A percentile compares a stretch with the other conserved stretches of the same genome.
Conservation (phyloP, 1,284 basidiomycete species). For the Trametes pubescens region DNA sequence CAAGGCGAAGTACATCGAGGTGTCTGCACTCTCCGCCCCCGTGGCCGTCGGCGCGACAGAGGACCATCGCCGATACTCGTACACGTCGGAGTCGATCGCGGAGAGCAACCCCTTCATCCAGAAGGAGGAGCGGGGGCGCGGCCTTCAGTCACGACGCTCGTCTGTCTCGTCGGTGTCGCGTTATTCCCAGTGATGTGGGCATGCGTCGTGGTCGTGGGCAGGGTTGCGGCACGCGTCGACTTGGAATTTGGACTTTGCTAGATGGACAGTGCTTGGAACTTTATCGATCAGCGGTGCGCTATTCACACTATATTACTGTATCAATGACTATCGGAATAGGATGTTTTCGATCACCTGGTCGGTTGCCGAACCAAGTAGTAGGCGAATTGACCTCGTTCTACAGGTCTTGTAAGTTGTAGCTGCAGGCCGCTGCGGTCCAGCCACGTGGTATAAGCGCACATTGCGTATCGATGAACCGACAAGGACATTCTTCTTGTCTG, state of each 20-base stretch:
- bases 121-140: background rate
- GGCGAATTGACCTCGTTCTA: no score
- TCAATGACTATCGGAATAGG: background rate
- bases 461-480: background rate
- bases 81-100: background rate
- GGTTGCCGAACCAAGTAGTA: no score
- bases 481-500: background rate
- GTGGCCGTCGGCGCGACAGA: conserved; percentile 1
- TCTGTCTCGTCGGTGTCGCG: conserved; percentile 14
- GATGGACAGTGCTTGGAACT: background rate
- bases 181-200: conserved; percentile 7
- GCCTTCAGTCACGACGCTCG: conserved; percentile 2
- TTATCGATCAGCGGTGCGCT: background rate
- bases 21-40: conserved; percentile 3
- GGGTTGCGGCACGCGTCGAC: background rate
- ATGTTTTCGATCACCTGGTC: no score
- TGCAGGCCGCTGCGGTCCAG: no score
- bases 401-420: no score
- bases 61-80: background rate
- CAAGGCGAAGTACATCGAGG: conserved; percentile 4
- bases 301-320: background rate
- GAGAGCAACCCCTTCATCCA: background rate
- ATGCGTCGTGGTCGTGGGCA: background rate
- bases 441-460: no score
- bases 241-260: background rate